A percentile compares a stretch with the other conserved stretches of the same genome.
phyloP scores from a whole-genome alignment of 176 grass and related monocot genomes.

The Tillandsia leiboldiana region DNA sequence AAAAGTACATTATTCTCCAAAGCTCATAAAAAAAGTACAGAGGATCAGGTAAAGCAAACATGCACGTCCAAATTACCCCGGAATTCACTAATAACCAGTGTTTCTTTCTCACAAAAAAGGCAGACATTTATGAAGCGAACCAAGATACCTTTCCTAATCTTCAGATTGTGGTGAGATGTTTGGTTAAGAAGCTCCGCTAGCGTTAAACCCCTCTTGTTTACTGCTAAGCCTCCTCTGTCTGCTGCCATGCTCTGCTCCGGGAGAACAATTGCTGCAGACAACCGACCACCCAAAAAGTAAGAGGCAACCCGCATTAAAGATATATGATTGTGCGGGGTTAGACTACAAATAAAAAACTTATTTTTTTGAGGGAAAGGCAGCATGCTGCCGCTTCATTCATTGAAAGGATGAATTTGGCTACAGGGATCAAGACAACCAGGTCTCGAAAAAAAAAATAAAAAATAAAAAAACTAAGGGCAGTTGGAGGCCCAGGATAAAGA shows the following conservation, averaged over 20 bases:
- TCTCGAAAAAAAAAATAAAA: no score
- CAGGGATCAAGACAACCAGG: no score
- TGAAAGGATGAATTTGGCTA: no score
- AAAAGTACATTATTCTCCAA: neutral
- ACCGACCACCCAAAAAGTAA: neutral
- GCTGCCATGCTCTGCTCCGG: slow-evolving; percentile 81
- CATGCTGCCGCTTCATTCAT: no score
- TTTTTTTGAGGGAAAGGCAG: no score
- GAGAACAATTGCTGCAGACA: slow-evolving; percentile 25
- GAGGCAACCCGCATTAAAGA: no score
- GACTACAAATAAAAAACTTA: no score
- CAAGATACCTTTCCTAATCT: slow-evolving; percentile 23
- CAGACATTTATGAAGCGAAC: neutral
- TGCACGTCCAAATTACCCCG: neutral
- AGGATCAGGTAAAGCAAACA: neutral
- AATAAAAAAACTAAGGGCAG: no score
- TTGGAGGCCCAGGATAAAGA: no score
- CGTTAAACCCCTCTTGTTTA: slow-evolving; percentile 73
- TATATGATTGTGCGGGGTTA: no score
- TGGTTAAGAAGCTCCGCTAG: slow-evolving; percentile 39
- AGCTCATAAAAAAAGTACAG: neutral
- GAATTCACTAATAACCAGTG: neutral
- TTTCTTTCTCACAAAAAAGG: neutral
- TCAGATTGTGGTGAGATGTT: slow-evolving; percentile 35
- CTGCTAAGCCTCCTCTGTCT: slow-evolving; percentile 59